Base-by-base conservation (phyloP, 768 basidiomycete species). In the Amanita inopinata region DNA sequence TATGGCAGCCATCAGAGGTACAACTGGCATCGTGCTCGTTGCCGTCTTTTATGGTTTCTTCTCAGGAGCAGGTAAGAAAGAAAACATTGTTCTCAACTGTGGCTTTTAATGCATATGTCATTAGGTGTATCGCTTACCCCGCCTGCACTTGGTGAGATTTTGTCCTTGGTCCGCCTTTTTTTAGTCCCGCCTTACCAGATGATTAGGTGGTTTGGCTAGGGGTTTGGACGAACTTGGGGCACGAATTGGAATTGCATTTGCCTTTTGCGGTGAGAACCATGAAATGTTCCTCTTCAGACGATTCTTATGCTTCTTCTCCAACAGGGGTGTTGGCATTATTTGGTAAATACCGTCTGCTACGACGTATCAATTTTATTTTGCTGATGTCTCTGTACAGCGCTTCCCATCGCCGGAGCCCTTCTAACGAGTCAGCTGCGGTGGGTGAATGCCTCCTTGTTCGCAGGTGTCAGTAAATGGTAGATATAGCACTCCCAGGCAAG, bases 391-490 rank as follows among this genome's bases (percentile, higher is more conserved):
- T 12, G 8, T 20, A 4, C 39, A 69, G 67, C 62, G 10, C 66
- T 66, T 1, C 75, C 75, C 0, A 69, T 76, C 48, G 61, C 66
- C 15, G 75, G 76, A 5, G 71, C 71, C 9, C 53, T 78, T 10
- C 58, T 78, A 4, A 73, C 69, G 1, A 54, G 53, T 7, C 46
- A 62, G 1, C 68, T 65, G 38, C 48, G 59, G 32, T 76, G 75
- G 75, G 56, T 61, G 56, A 56, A 59, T 22, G 43, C 35, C 18
- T 28, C 37, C 27, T 22, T 44, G 11, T 44, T 44, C 19, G 34
- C 34, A 6, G 43, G 43, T 19, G 43, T 44, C 23, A 31, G 43
- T 44, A n/a, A 7, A 28, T 6, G 7, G n/a, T 28, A 28, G 7
- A 28, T n/a, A 7, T 6, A 7, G 27, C 27, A 28, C n/a, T 7